These are phyloP conservation scores for Cercospora berteroae DNA, from an alignment of 2,329 filamentous ascomycete genomes.

Conservation along the genomic window DNA sequence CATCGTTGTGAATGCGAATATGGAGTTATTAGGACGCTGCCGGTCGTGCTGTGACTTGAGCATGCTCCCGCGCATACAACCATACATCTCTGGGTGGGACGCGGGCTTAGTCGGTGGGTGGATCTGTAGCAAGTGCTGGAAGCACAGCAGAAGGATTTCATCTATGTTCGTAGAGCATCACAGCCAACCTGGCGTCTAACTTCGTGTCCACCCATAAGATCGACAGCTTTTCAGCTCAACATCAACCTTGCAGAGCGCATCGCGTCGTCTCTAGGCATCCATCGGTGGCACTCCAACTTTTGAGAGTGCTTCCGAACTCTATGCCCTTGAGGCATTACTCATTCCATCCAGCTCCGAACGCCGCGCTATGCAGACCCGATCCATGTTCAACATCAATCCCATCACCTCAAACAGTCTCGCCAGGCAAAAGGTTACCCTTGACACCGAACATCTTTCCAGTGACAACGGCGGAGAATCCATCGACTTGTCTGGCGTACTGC, in stretches of 20 bases:
- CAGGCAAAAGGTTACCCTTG: slow-evolving; percentile 64
- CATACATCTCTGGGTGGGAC: background rate
- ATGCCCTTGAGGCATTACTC: background rate
- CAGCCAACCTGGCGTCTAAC: background rate
- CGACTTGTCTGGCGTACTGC: slow-evolving; percentile 95
- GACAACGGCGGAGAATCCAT: slow-evolving; percentile 88
- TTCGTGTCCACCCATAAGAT: background rate
- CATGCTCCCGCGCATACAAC: background rate
- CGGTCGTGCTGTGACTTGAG: background rate
- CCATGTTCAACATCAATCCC: slow-evolving; percentile 1
- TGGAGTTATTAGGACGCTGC: background rate
- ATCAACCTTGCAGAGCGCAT: background rate
- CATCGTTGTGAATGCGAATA: background rate
- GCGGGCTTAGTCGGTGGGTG: background rate
- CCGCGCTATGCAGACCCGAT: slow-evolving; percentile 27
- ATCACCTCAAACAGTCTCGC: slow-evolving; percentile 41
- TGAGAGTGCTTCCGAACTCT: background rate
- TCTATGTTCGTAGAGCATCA: background rate
- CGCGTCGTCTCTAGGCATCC: background rate
- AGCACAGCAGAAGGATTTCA: background rate
- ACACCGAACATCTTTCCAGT: slow-evolving; percentile 98
- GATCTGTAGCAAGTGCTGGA: background rate
- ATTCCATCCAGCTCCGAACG: slow-evolving; percentile 18
- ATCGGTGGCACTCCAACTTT: background rate
- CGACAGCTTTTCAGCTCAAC: background rate